These are phyloP conservation scores for Amniculicola lignicola DNA, from an alignment of 495 filamentous ascomycete genomes.

Conservation along the genomic window DNA sequence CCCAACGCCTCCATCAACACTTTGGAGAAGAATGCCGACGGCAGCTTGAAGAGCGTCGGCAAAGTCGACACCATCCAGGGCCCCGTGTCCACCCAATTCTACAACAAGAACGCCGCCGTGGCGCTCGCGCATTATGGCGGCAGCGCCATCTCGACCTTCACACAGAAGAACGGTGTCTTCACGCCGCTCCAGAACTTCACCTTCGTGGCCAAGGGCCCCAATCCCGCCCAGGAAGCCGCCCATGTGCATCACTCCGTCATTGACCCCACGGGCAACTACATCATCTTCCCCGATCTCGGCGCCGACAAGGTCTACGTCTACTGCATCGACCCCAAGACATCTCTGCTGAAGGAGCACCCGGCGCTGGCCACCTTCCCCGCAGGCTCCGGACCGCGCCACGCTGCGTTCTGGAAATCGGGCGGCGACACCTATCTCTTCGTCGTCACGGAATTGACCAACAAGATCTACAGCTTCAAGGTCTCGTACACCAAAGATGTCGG, in stretches of 20 bases:
- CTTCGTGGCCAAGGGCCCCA: constrained; percentile 32
- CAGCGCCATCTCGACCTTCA: constrained; percentile 20
- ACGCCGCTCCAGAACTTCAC: constrained; percentile 32
- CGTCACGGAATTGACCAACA: constrained; percentile 37
- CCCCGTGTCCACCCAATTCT: constrained; percentile 38
- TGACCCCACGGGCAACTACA: constrained; percentile 42
- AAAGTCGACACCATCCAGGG: constrained; percentile 35
- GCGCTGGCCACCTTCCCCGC: constrained; percentile 28
- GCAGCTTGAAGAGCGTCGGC: constrained; percentile 31
- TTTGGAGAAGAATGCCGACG: constrained; percentile 32
- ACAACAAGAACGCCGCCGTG: constrained; percentile 37
- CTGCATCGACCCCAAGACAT: constrained; percentile 28
- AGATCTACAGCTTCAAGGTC: constrained; percentile 38
- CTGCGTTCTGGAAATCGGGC: constrained; percentile 37
- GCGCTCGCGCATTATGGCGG: constrained; percentile 40
- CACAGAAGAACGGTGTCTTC: constrained; percentile 12
- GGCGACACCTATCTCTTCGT: constrained; percentile 31
- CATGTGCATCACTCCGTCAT: constrained; percentile 41
- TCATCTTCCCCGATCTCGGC: constrained; percentile 44
- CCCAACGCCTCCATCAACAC: constrained; percentile 41
- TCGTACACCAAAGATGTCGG: constrained; percentile 30
- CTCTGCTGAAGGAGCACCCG: constrained; percentile 19
- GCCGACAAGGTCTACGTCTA: constrained; percentile 40
- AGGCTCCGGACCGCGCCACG: constrained; percentile 42
- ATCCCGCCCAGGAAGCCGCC: constrained; percentile 36